phyloP scores from a whole-genome alignment of 1,284 basidiomycete species.

The Entoloma clypeatum region DNA sequence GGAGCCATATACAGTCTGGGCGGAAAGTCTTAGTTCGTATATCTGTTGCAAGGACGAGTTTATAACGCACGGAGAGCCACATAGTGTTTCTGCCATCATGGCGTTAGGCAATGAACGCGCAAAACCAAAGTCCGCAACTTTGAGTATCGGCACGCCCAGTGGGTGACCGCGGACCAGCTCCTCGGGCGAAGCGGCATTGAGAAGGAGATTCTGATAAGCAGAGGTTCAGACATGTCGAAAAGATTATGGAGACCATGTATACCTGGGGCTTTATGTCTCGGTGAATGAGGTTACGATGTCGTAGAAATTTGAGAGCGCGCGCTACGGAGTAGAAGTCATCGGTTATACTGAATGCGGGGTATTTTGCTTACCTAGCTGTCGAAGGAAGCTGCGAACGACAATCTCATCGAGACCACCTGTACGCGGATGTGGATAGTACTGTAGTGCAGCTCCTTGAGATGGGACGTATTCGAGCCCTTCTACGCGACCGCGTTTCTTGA shows the following conservation, averaged over 20 bases:
- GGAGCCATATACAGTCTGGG: conserved; percentile 95
- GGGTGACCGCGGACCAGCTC: conserved; percentile 87
- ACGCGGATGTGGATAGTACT: conserved; percentile 87
- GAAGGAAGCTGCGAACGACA: conserved; percentile 89
- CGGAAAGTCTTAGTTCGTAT: background rate
- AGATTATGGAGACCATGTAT: conserved; percentile 17
- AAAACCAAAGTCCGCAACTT: conserved; percentile 98
- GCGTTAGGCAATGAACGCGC: conserved; percentile 89
- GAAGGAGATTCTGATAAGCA: conserved; percentile 71
- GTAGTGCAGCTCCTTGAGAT: conserved; percentile 58
- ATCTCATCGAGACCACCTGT: conserved; percentile 89
- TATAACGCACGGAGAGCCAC: conserved; percentile 84
- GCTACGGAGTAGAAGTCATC: conserved; percentile 43
- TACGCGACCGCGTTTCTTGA: conserved; percentile 88
- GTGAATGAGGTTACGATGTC: conserved; percentile 89
- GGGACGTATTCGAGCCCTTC: conserved; percentile 81
- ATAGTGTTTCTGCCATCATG: conserved; percentile 96
- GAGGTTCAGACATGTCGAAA: background rate
- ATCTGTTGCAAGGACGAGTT: background rate
- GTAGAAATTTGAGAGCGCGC: conserved; percentile 89
- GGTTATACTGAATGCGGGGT: conserved; percentile 5
- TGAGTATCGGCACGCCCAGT: conserved; percentile 88
- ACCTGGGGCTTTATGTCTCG: conserved; percentile 97
- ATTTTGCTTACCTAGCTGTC: conserved; percentile 76
- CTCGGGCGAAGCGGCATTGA: conserved; percentile 78